Percentiles rank a stretch among this genome's conserved stretches.
phyloP scores from a whole-genome alignment of 306 rosid genomes.

The Trichosanthes cucumerina region DNA sequence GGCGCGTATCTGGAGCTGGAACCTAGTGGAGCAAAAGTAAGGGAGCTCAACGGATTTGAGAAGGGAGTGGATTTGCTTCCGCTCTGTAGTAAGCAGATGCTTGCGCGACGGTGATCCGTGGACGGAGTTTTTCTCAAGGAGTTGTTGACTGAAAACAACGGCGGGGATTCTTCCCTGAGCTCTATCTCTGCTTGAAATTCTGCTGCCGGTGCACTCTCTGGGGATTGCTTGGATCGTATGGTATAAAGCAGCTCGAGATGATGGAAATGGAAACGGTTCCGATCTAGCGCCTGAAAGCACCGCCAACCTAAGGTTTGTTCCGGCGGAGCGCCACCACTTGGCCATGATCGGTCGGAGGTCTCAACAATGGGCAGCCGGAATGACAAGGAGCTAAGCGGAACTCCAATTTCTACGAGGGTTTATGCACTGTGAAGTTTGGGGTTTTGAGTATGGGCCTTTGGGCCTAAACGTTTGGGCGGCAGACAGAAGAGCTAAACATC shows the following conservation, averaged over 20 bases:
- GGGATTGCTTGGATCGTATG: conserved; percentile 94
- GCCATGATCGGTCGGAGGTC: conserved; percentile 31
- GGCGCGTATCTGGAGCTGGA: conserved; percentile 86
- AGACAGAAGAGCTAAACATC: no score
- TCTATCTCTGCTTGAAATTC: conserved; percentile 53
- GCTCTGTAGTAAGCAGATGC: conserved; percentile 64
- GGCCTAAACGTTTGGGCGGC: background rate
- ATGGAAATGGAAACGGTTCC: background rate
- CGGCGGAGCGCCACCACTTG: conserved; percentile 64
- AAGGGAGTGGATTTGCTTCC: conserved; percentile 71
- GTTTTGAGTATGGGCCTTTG: conserved; percentile 1
- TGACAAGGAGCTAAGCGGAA: background rate
- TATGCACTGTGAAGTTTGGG: background rate
- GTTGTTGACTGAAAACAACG: conserved; percentile 55
- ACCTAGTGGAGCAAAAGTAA: conserved; percentile 64
- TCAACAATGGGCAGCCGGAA: background rate
- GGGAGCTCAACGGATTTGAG: conserved; percentile 46
- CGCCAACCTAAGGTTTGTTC: conserved; percentile 24
- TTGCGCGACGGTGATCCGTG: conserved; percentile 32
- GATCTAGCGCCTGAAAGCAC: conserved; percentile 7
- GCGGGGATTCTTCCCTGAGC: conserved; percentile 81
- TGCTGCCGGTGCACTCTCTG: conserved; percentile 50
- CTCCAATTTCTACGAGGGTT: background rate
- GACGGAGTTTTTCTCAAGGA: conserved; percentile 23
- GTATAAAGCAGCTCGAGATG: conserved; percentile 22